phyloP scores from a whole-genome alignment of 2,329 filamentous ascomycete species.

The Cercospora nicotianae region DNA sequence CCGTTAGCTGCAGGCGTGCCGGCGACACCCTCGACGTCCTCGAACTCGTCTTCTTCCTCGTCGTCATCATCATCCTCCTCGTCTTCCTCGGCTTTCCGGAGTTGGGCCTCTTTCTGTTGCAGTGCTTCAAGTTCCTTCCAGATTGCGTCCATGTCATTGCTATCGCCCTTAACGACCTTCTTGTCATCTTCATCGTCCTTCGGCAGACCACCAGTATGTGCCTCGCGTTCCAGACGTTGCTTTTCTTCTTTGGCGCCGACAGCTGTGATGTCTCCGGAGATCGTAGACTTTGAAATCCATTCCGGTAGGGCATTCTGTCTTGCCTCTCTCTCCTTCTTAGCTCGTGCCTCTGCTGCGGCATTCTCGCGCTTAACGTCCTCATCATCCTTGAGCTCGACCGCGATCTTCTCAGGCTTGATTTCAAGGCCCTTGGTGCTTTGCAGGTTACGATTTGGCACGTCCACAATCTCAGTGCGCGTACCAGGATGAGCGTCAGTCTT shows the following conservation, averaged over 20 bases:
- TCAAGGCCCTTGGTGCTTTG: conserved; percentile 38
- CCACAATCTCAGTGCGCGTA: conserved; percentile 40
- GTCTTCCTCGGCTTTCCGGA: conserved; percentile 53
- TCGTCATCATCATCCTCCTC: conserved; percentile 52
- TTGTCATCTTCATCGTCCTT: conserved; percentile 48
- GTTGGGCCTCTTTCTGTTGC: conserved; percentile 48
- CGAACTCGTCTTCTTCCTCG: conserved; percentile 54
- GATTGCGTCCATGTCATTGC: conserved; percentile 64
- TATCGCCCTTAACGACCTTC: conserved; percentile 41
- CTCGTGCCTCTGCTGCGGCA: conserved; percentile 36
- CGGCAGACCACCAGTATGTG: conserved; percentile 37
- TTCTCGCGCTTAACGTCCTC: conserved; percentile 38
- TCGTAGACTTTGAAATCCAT: conserved; percentile 41
- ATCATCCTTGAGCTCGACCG: conserved; percentile 39
- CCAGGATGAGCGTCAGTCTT: conserved; percentile 68
- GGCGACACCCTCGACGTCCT: conserved; percentile 52
- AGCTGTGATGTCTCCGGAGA: conserved; percentile 49
- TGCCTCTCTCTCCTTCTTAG: conserved; percentile 37
- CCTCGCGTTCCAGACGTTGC: conserved; percentile 43
- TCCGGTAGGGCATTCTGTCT: conserved; percentile 40
- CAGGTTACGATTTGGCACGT: conserved; percentile 36
- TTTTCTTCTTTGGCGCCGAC: conserved; percentile 39
- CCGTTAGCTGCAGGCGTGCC: conserved; percentile 26
- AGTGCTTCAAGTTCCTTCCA: conserved; percentile 67
- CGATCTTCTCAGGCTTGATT: conserved; percentile 39